Evolutionary conservation across 1,139 yeast genomes (phyloP), one percentile per base, ranked within the genome.

Genomic region (Dujonia santamariae): DNA sequence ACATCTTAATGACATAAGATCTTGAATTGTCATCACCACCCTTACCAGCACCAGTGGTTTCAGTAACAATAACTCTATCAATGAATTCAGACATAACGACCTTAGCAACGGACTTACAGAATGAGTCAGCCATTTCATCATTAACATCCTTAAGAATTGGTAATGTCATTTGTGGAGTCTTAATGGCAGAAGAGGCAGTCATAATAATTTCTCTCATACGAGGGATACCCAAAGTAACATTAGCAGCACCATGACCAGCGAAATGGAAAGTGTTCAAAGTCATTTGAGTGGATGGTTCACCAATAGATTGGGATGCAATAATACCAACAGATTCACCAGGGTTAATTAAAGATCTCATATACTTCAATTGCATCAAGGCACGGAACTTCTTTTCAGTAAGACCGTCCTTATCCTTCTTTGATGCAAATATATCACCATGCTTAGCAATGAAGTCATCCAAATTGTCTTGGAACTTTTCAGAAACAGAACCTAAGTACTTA

Each of bases 221-320:
- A 32, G 99, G 99, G 57, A 94, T 94, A 84, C 99, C 99, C 55
- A 94, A 75, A 1, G 99, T 94, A 47, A 94, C 99, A 63, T 94
- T 94, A 33, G 98, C 98, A 39, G 98, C 99, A 78, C 99, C 99
- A 68, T 94, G 98, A 60, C 99, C 99, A 50, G 99, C 99, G 56
- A 94, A 94, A 71, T 94, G 99, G 95, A 94, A 94, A 37, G 99
- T 94, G 63, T 94, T 94, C 55, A 94, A 77, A 15, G 99, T 94
- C 99, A 94, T 94, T 70, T 94, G 99, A 5, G 99, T 94, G 4
- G 97, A 88, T 34, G 99, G 99, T 65, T 94, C 99, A 67, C 99
- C 99, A 58, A 94, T 83, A 37, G 97, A 90, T 66, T 94, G 97
- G 26, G 97, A 85, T 7, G 98, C 98, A 64, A 94, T 85, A 54